These are phyloP conservation scores for Trichoderma sp. DNA, from an alignment of 2,329 filamentous ascomycete genomes.

Conservation along the genomic window DNA sequence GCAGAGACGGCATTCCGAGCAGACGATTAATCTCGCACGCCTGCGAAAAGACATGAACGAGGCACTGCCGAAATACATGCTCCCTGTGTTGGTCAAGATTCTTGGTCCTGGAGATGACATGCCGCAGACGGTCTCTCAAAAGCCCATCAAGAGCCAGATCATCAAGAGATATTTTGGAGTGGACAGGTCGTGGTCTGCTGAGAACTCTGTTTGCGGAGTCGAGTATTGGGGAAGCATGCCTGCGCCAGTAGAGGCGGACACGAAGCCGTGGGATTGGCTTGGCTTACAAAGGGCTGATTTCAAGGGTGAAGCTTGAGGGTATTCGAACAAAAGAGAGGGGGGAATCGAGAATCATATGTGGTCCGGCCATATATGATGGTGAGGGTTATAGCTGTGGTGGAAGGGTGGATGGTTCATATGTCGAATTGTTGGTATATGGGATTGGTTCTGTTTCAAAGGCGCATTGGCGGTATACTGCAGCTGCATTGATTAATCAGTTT, in stretches of 20 bases:
- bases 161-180: conserved; percentile 27
- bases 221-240: conserved; percentile 23
- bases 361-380: background rate
- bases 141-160: conserved; percentile 26
- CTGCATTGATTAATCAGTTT: background rate
- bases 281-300: conserved; percentile 24
- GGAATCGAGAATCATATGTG: background rate
- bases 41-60: conserved; percentile 27
- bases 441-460: background rate
- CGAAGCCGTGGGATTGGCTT: conserved; percentile 26
- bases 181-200: conserved; percentile 21
- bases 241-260: conserved; percentile 12
- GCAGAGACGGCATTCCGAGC: background rate
- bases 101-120: conserved; percentile 26
- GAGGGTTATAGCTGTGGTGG: background rate
- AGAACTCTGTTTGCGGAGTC: conserved; percentile 24
- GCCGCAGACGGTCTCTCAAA: conserved; percentile 27
- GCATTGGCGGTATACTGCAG: background rate
- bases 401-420: background rate
- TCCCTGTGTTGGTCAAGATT: conserved; percentile 28
- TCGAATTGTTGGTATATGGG: background rate
- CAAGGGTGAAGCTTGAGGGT: conserved; percentile 1
- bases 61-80: conserved; percentile 26
- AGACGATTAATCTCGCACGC: conserved; percentile 15
- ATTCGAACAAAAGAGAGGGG: background rate